phyloP scores from a whole-genome alignment of 2,329 filamentous ascomycete genomes.

The Xylaria sp. region DNA sequence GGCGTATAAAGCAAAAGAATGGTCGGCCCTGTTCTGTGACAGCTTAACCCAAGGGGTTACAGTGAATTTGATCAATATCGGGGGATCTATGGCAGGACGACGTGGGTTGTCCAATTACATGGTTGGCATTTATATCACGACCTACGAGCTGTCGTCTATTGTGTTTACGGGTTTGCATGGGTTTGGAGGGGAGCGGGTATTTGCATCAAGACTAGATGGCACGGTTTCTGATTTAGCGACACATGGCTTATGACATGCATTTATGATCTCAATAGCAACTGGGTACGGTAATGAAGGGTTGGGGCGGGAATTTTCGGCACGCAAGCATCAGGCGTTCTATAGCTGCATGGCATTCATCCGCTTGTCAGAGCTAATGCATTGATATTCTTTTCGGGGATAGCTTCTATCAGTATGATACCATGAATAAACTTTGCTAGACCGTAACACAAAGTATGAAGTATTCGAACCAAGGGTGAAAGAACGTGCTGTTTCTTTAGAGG shows the following conservation, averaged over 20 bases:
- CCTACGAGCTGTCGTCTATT: neutral
- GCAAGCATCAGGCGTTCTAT: neutral
- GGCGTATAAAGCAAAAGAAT: slow-evolving; percentile 36
- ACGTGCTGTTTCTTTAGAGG: neutral
- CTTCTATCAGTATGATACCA: neutral
- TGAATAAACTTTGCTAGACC: neutral
- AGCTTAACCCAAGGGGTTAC: neutral
- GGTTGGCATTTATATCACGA: neutral
- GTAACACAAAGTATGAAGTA: neutral
- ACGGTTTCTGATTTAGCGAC: neutral
- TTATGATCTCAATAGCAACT: slow-evolving; percentile 10
- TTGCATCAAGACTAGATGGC: neutral
- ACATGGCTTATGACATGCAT: neutral
- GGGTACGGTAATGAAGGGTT: slow-evolving; percentile 2
- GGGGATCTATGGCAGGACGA: neutral
- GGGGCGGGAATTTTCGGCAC: neutral
- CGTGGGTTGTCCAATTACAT: neutral
- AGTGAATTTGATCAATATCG: neutral
- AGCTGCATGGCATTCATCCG: neutral
- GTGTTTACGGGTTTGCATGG: slow-evolving; percentile 1
- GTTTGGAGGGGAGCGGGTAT: neutral
- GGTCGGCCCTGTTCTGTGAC: slow-evolving; percentile 33
- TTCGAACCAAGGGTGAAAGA: no score
- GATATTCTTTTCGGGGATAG: neutral
- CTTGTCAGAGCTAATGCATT: neutral